Base-by-base conservation (phyloP, 169 alveolate species). In the Plasmodium vivax region DNA sequence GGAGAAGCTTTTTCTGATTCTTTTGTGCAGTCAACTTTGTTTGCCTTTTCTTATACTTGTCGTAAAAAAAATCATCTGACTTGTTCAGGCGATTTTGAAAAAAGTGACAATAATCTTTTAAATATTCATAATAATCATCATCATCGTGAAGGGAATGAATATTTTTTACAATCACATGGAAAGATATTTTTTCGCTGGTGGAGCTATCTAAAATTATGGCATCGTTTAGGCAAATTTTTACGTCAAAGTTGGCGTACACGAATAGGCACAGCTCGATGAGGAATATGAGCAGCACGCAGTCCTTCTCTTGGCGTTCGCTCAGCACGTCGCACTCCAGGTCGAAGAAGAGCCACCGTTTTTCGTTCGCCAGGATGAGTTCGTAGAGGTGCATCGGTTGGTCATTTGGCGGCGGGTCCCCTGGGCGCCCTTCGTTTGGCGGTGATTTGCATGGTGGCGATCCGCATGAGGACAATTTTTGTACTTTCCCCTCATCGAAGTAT, bases 141-240 rank as follows among this genome's bases (percentile, higher is more conserved):
- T 71, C 41, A 32, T 54, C 38, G 56, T 47, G 32, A 10, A 92
- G 82, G 47, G 51, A 36, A 82, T 92, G 95, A 23, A 82, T 92
- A 92, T 92, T 92, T 92, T 92, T 92, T 43, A 92, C 72, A 51
- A 92, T 92, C 45, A 92, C 79, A 51, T 92, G 95, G 83, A 92
- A 92, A 12, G 95, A 92, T n/a, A 92, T 75, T 83, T 92, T 92
- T 45, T 82, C 51, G 58, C 56, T 62, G 19, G 95, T 45, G 27
- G 95, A 92, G 74, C 95, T 92, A 45, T 92, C 95, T 82, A 92
- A 92, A 41, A 92, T 92, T 10, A 92, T 71, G 8, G 75, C 38
- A 51, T 92, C 95, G 30, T 82, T 92, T 79, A 92, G 77, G 79
- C 92, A 82, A 19, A 92, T 82, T 92, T 92, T 82, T 68, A 92